phyloP scores from a whole-genome alignment of 495 filamentous ascomycete genomes.

The Annulohypoxylon stygium region DNA sequence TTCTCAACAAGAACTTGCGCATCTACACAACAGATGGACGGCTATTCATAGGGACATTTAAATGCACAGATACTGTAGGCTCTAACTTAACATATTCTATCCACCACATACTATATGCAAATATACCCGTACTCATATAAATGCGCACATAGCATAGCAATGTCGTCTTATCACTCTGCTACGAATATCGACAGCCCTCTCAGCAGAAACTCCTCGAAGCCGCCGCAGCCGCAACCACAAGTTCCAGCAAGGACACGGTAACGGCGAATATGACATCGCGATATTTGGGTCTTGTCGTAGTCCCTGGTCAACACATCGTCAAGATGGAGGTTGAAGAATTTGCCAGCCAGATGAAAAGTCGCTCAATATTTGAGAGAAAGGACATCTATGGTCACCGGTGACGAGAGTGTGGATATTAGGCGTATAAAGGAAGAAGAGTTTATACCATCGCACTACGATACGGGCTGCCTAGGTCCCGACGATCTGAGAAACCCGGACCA shows the following conservation, averaged over 20 bases:
- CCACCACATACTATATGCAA: neutral
- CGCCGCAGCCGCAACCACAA: constrained; percentile 51
- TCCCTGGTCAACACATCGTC: constrained; percentile 86
- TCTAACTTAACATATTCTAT: neutral
- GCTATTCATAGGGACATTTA: constrained; percentile 90
- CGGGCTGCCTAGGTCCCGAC: neutral
- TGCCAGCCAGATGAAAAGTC: constrained; percentile 57
- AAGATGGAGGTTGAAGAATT: constrained; percentile 91
- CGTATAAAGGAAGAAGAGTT: too few species aligned
- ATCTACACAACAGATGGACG: constrained; percentile 85
- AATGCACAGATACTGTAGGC: constrained; percentile 90
- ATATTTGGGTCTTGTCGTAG: constrained; percentile 89
- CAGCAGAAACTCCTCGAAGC: constrained; percentile 63
- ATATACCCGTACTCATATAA: neutral
- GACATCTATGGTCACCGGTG: constrained; percentile 37
- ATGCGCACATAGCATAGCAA: constrained; percentile 67
- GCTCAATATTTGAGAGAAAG: constrained; percentile 40
- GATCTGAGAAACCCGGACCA: neutral
- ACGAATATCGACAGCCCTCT: constrained; percentile 86
- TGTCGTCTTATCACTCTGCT: constrained; percentile 83
- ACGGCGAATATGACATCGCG: constrained; percentile 82
- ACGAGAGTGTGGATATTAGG: neutral
- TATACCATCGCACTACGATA: neutral
- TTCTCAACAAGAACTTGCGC: constrained; percentile 78
- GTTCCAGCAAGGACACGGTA: constrained; percentile 55